Conservation (phyloP, 2,329 filamentous ascomycete genomes). For the Hymenoscyphus infarciens region DNA sequence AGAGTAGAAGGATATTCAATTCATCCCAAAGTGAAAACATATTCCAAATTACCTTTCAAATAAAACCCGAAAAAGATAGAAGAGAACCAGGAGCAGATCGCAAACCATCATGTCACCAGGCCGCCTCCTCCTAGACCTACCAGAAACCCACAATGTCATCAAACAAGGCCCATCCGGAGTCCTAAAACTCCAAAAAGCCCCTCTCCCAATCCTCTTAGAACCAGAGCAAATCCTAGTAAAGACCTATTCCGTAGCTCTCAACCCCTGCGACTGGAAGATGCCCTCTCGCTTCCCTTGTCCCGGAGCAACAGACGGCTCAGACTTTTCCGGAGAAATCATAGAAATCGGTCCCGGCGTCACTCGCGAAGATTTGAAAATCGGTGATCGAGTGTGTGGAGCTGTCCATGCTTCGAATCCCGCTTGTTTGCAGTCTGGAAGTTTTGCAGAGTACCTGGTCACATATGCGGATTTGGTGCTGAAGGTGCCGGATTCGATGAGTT, state of each 20-base stretch:
- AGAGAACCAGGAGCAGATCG: neutral
- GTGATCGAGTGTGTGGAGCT: slow-evolving; percentile 24
- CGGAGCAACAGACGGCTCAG: slow-evolving; percentile 6
- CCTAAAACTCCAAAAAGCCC: neutral
- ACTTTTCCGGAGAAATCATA: slow-evolving; percentile 8
- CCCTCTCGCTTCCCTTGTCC: slow-evolving; percentile 19
- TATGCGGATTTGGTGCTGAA: slow-evolving; percentile 40
- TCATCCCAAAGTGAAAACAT: neutral
- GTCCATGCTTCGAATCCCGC: slow-evolving; percentile 9
- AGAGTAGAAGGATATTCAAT: neutral
- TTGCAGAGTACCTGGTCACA: slow-evolving; percentile 40
- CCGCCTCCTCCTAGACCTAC: neutral
- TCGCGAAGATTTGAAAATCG: slow-evolving; percentile 23
- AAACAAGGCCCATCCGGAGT: neutral
- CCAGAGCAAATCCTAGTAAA: slow-evolving; percentile 24
- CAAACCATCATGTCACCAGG: neutral
- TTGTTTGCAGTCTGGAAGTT: slow-evolving; percentile 36
- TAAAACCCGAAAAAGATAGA: neutral
- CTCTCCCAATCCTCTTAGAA: neutral
- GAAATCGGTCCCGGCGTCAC: slow-evolving; percentile 15
- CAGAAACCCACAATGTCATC: neutral
- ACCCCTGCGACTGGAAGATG: slow-evolving; percentile 36
- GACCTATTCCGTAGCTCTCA: slow-evolving; percentile 30
- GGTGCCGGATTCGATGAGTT: slow-evolving; percentile 32
- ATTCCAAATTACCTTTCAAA: neutral